A percentile compares a stretch with the other conserved stretches of the same genome.
Evolutionary conservation across 2,329 filamentous ascomycete genomes (phyloP).

Genomic region (Hymenotorrendiella dingleyae): DNA sequence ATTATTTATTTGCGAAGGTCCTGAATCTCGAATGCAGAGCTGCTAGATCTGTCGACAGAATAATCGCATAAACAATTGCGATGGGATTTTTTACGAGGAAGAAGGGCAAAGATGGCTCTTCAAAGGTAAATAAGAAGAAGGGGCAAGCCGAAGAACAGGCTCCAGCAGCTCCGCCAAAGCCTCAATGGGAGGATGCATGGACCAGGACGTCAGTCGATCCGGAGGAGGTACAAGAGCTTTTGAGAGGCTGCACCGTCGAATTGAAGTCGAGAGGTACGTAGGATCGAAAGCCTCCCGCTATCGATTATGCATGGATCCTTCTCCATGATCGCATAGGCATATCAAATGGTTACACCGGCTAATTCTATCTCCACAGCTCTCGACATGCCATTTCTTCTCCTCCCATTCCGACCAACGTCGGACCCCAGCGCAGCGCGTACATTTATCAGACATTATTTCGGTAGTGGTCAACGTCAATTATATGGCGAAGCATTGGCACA

Average conservation of each 20-base stretch:
- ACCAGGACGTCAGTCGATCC: conserved; percentile 74
- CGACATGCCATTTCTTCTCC: conserved; percentile 83
- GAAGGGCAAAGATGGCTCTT: conserved; percentile 67
- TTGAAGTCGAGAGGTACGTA: conserved; percentile 85
- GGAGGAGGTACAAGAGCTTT: conserved; percentile 84
- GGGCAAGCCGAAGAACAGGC: conserved; percentile 46
- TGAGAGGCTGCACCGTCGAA: conserved; percentile 80
- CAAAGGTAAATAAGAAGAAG: conserved; percentile 58
- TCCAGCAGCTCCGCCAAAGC: conserved; percentile 54
- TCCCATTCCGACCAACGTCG: conserved; percentile 89
- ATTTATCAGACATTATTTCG: conserved; percentile 91
- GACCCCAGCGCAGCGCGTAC: conserved; percentile 88
- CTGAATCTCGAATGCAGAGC: conserved; percentile 1
- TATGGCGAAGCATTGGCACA: conserved; percentile 68
- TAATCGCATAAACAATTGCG: conserved; percentile 4
- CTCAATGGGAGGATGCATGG: conserved; percentile 85
- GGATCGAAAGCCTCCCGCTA: conserved; percentile 19
- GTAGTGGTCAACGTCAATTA: conserved; percentile 55
- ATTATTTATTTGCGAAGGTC: no score
- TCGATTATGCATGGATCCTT: conserved; percentile 23
- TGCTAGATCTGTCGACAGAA: not conserved
- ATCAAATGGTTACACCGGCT: conserved; percentile 22
- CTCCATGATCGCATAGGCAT: conserved; percentile 5
- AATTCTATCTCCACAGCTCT: conserved; percentile 53
- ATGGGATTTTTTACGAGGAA: conserved; percentile 32